Conservation (phyloP, 768 basidiomycete species). For the Fistulinella prunicolor region DNA sequence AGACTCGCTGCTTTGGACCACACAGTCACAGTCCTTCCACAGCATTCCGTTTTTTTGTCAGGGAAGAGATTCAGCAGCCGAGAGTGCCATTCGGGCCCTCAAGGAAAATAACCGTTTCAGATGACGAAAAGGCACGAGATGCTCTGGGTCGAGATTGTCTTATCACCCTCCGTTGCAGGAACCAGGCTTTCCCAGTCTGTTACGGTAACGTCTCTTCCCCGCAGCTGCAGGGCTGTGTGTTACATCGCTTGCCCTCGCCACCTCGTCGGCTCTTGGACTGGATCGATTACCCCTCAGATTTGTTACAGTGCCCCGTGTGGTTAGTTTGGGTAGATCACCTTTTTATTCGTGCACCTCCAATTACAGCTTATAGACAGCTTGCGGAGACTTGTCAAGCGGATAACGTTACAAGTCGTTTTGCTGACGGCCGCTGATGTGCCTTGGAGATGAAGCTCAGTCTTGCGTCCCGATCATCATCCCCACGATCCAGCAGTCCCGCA, state of each 20-base stretch:
- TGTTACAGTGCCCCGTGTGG: no score
- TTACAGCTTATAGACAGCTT: no score
- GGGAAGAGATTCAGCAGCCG: conserved; percentile 46
- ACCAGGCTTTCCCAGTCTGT: conserved; percentile 37
- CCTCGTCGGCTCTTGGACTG: conserved; percentile 55
- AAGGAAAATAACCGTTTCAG: conserved; percentile 47
- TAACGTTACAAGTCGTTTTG: no score
- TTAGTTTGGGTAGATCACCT: no score
- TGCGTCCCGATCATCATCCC: conserved; percentile 49
- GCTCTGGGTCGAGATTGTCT: conserved; percentile 43
- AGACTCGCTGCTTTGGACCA: conserved; percentile 45
- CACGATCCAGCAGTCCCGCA: conserved; percentile 41
- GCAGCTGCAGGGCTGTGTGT: conserved; percentile 55
- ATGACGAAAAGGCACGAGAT: conserved; percentile 54
- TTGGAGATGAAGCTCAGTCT: conserved; percentile 65
- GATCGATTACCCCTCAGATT: conserved; percentile 62
- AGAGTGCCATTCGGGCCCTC: conserved; percentile 48
- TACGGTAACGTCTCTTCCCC: conserved; percentile 41
- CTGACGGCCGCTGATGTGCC: no score
- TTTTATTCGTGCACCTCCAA: no score
- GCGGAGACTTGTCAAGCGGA: no score
- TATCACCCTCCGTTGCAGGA: conserved; percentile 40
- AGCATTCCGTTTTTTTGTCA: conserved; percentile 48
- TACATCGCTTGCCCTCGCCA: conserved; percentile 58
- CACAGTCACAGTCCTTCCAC: conserved; percentile 37